A percentile compares a stretch with the other conserved stretches of the same genome.
Conservation (phyloP, 352 stramenopile genomes). For the Pythium myriotylum region DNA sequence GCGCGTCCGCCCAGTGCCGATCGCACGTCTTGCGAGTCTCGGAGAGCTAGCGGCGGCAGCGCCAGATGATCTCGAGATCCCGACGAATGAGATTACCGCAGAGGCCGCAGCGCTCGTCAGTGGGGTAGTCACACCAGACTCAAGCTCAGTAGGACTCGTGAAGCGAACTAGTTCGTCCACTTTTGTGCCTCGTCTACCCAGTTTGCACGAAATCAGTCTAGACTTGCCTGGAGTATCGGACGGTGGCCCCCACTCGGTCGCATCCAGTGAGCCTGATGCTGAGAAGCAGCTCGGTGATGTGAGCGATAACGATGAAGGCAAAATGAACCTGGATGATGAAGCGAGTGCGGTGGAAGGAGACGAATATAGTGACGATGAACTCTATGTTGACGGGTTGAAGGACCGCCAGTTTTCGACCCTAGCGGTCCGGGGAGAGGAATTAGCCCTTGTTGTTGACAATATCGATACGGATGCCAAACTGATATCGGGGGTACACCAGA, state of each 20-base stretch:
- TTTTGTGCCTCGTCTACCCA: background rate
- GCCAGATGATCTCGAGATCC: background rate
- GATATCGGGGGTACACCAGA: too few species aligned
- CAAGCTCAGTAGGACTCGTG: background rate
- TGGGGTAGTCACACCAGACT: background rate
- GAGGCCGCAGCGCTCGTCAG: conserved; percentile 6
- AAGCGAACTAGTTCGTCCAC: conserved; percentile 19
- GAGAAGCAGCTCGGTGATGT: background rate
- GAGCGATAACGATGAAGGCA: background rate
- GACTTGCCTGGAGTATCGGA: background rate
- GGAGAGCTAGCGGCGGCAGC: conserved; percentile 26
- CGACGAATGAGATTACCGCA: conserved; percentile 18
- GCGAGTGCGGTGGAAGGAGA: background rate
- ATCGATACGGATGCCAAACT: too few species aligned
- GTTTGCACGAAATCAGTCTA: background rate
- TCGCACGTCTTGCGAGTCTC: conserved; percentile 36
- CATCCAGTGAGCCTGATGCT: background rate
- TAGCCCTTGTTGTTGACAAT: background rate
- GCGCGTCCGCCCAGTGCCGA: conserved; percentile 1
- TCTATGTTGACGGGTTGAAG: conserved; percentile 16
- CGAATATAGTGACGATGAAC: conserved; percentile 13
- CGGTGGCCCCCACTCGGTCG: background rate
- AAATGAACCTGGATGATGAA: background rate
- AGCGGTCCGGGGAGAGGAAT: conserved; percentile 9
- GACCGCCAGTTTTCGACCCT: too few species aligned